Conservation (phyloP, 2,329 filamentous ascomycete genomes). For the Ophiocordyceps polyrhachis-furcata region DNA sequence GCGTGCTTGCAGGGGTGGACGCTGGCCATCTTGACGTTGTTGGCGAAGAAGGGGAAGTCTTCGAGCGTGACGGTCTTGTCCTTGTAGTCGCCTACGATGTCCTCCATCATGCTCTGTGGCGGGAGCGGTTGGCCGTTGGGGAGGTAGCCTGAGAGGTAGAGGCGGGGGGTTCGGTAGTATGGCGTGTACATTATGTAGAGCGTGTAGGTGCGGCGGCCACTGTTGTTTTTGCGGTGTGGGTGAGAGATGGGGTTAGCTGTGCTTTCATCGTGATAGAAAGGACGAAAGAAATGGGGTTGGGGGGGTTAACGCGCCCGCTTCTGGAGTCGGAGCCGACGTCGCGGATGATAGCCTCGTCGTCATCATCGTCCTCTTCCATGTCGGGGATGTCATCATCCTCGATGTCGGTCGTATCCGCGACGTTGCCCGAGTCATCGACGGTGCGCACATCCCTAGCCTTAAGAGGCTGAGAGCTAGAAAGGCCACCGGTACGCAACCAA, state of each 20-base stretch:
- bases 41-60: slow-evolving; percentile 88
- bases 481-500: slow-evolving; percentile 76
- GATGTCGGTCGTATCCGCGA: slow-evolving; percentile 54
- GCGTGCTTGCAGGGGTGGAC: slow-evolving; percentile 97
- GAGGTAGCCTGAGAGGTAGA: slow-evolving; percentile 85
- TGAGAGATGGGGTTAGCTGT: background rate
- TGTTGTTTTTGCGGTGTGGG: slow-evolving; percentile 18
- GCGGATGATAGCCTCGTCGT: slow-evolving; percentile 88
- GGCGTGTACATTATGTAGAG: slow-evolving; percentile 97
- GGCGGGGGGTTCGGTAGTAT: slow-evolving; percentile 86
- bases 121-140: slow-evolving; percentile 63
- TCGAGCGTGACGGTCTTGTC: slow-evolving; percentile 98
- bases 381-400: slow-evolving; percentile 86
- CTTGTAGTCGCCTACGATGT: slow-evolving; percentile 91
- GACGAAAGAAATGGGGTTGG: background rate
- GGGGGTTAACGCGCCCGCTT: slow-evolving; percentile 20
- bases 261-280: background rate
- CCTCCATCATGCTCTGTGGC: slow-evolving; percentile 82
- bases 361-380: slow-evolving; percentile 97
- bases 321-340: slow-evolving; percentile 37
- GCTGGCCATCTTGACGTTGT: slow-evolving; percentile 85
- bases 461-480: slow-evolving; percentile 55
- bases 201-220: slow-evolving; percentile 79
- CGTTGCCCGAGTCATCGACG: slow-evolving; percentile 73
- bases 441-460: slow-evolving; percentile 69